These are phyloP conservation scores for Pharnaceum exiguum DNA, from an alignment of 148 eudicot genomes.

Conservation along the genomic window DNA sequence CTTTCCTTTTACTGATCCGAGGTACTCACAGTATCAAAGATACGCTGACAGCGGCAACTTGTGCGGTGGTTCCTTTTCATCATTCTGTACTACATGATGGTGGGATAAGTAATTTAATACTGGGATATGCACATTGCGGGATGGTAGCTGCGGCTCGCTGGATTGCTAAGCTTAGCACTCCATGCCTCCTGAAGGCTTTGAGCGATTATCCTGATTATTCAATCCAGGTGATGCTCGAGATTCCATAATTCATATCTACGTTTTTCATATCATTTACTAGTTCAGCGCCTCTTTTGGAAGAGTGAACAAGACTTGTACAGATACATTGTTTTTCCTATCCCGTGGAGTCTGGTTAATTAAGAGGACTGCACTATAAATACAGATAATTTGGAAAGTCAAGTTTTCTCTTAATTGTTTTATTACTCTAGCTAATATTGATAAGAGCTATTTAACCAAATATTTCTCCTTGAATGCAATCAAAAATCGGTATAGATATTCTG, in stretches of 20 bases:
- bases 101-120: slow-evolving; percentile 74
- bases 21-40: slow-evolving; percentile 98
- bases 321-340: no score
- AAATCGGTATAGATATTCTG: no score
- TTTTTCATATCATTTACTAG: not conserved
- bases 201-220: slow-evolving; percentile 60
- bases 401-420: no score
- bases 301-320: no score
- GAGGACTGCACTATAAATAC: no score
- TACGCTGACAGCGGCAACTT: slow-evolving; percentile 90
- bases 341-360: no score
- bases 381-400: no score
- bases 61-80: slow-evolving; percentile 96
- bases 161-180: slow-evolving; percentile 85
- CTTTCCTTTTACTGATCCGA: slow-evolving; percentile 84
- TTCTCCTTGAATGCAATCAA: no score
- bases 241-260: not conserved
- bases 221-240: slow-evolving; percentile 44
- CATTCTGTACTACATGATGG: slow-evolving; percentile 91
- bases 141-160: slow-evolving; percentile 99
- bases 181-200: slow-evolving; percentile 65
- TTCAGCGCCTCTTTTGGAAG: no score
- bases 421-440: no score
- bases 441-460: no score
- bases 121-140: slow-evolving; percentile 97